These are phyloP conservation scores for Eimeria sp. DNA, from an alignment of 169 alveolate genomes.

Conservation along the genomic window DNA sequence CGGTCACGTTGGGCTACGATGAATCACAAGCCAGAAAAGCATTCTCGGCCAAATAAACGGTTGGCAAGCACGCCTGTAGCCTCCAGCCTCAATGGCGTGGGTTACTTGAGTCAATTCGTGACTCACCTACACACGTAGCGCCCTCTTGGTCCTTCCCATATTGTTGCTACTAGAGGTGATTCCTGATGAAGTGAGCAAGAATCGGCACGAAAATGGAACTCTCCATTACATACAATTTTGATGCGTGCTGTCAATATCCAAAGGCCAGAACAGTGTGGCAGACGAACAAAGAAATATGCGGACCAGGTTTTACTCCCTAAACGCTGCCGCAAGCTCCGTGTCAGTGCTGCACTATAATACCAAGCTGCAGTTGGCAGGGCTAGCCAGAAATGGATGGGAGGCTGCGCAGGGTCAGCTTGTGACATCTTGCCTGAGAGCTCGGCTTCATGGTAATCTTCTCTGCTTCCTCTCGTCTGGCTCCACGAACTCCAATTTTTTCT, in stretches of 20 bases:
- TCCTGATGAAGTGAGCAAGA: not conserved
- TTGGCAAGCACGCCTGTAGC: not conserved
- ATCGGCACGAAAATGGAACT: not conserved
- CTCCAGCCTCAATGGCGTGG: not conserved
- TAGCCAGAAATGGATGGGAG: not conserved
- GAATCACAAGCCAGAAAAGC: not conserved
- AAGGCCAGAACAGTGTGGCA: not conserved
- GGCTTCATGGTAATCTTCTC: not conserved
- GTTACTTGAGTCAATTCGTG: not conserved
- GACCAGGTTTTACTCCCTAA: not conserved
- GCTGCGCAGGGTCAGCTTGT: not conserved
- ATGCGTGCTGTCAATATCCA: not conserved
- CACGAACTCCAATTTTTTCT: not conserved
- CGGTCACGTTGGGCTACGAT: not conserved
- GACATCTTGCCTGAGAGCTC: slow-evolving; percentile 6
- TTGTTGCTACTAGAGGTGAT: slow-evolving; percentile 67
- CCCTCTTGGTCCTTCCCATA: slow-evolving; percentile 71
- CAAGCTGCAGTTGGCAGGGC: not conserved
- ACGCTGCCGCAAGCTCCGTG: not conserved
- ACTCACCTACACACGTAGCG: slow-evolving; percentile 74
- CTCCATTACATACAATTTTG: too few relatives aligned
- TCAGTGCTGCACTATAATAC: not conserved
- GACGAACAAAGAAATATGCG: not conserved
- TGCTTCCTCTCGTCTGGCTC: slow-evolving; percentile 2
- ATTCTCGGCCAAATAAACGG: not conserved